phyloP scores from a whole-genome alignment of 2,329 filamentous ascomycete species.

The Trichoderma gracile region DNA sequence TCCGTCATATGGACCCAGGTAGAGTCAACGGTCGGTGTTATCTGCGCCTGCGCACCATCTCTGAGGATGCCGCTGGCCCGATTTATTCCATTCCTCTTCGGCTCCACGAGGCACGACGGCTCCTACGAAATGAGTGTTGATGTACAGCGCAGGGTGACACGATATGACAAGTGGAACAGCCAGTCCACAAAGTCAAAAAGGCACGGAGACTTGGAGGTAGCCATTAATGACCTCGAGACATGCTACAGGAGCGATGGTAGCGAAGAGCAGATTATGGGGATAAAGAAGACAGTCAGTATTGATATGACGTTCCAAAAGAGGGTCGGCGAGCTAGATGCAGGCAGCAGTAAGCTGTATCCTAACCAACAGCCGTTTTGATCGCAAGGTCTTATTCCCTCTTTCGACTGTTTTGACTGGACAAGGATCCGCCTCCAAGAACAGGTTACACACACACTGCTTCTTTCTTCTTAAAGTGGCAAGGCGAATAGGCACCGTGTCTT shows the following conservation, averaged over 20 bases:
- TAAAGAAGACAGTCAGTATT: slow-evolving; percentile 20
- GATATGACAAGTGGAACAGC: slow-evolving; percentile 11
- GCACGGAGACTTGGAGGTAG: neutral
- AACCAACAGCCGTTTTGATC: neutral
- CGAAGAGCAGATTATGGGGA: slow-evolving; percentile 15
- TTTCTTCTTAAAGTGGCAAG: no score
- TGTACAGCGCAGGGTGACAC: neutral
- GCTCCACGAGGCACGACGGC: neutral
- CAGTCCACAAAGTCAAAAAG: slow-evolving; percentile 1
- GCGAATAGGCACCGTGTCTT: no score
- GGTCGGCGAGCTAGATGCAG: neutral
- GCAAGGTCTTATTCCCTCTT: neutral
- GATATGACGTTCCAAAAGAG: slow-evolving; percentile 17
- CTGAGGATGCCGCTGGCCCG: slow-evolving; percentile 10
- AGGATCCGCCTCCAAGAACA: no score
- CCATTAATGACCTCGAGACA: slow-evolving; percentile 6
- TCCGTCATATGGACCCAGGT: slow-evolving; percentile 21
- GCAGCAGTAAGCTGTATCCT: neutral
- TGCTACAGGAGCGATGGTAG: slow-evolving; percentile 12
- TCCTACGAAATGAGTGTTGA: slow-evolving; percentile 13
- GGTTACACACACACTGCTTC: no score
- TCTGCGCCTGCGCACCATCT: slow-evolving; percentile 17
- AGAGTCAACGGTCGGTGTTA: slow-evolving; percentile 17
- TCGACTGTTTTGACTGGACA: no score
- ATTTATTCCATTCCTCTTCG: slow-evolving; percentile 7